These are phyloP conservation scores for Aspergillus bridgeri DNA, from an alignment of 495 filamentous ascomycete genomes.

Conservation along the genomic window DNA sequence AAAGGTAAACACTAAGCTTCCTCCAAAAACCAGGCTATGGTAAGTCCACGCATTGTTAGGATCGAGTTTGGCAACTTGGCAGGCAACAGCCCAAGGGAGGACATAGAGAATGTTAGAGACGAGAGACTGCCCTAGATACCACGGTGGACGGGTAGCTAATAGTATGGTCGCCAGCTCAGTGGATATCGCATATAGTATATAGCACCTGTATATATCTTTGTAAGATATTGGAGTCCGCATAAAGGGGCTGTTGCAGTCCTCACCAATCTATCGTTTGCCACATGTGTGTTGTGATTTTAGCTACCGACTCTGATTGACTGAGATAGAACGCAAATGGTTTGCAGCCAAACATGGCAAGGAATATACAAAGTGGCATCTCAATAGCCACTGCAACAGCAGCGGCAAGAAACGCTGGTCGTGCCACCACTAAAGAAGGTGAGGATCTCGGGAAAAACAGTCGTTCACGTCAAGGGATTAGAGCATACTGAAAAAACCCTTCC, in stretches of 20 bases:
- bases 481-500: constrained; percentile 33
- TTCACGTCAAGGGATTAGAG: not conserved
- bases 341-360: constrained; percentile 57
- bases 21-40: constrained; percentile 66
- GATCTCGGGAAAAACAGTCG: not conserved
- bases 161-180: constrained; percentile 64
- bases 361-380: constrained; percentile 61
- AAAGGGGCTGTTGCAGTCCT: constrained; percentile 8
- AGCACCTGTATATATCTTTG: constrained; percentile 62
- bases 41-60: constrained; percentile 62
- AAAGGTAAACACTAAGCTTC: constrained; percentile 64
- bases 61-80: constrained; percentile 46
- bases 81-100: constrained; percentile 66
- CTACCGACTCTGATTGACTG: constrained; percentile 50
- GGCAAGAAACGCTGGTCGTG: constrained; percentile 54
- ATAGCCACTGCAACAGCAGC: constrained; percentile 47
- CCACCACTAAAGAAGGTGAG: constrained; percentile 33
- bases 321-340: constrained; percentile 59
- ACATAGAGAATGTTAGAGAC: constrained; percentile 64
- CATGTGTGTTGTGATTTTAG: constrained; percentile 62
- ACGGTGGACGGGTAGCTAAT: constrained; percentile 60
- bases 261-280: constrained; percentile 46
- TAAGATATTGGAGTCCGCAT: constrained; percentile 22
- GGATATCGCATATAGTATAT: constrained; percentile 66
- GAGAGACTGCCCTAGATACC: constrained; percentile 66